A percentile compares a stretch with the other conserved stretches of the same genome.
Evolutionary conservation across 2,329 filamentous ascomycete genomes (phyloP).

Genomic region (Paecilomyces dactylethromorphus): DNA sequence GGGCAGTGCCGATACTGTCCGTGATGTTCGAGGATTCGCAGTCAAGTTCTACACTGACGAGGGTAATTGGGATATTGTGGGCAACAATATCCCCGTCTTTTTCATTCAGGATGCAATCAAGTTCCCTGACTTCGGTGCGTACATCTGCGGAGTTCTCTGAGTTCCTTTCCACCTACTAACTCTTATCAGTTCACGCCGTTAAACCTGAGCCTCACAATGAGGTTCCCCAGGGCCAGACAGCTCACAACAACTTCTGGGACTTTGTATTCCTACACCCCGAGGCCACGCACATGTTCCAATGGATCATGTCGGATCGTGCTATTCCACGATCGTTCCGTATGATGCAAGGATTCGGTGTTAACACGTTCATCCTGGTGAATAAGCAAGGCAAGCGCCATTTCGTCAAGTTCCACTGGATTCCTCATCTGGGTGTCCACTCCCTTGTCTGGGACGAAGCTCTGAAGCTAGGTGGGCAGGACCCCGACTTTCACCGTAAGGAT

Average conservation of each 20-base stretch:
- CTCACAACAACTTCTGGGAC: conserved; percentile 74
- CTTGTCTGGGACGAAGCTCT: conserved; percentile 71
- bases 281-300: conserved; percentile 72
- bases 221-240: conserved; percentile 62
- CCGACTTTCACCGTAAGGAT: conserved; percentile 77
- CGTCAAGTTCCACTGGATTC: conserved; percentile 72
- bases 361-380: conserved; percentile 67
- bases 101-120: conserved; percentile 72
- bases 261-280: conserved; percentile 63
- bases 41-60: conserved; percentile 72
- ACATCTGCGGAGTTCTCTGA: background rate
- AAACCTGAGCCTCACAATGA: conserved; percentile 68
- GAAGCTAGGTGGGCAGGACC: conserved; percentile 67
- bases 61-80: conserved; percentile 69
- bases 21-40: conserved; percentile 77
- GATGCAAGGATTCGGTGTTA: conserved; percentile 84
- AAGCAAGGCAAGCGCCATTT: conserved; percentile 62
- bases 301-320: conserved; percentile 67
- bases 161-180: conserved; percentile 2
- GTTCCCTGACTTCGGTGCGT: conserved; percentile 57
- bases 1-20: conserved; percentile 72
- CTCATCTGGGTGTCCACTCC: conserved; percentile 67
- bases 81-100: conserved; percentile 69
- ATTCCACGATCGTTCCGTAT: conserved; percentile 72
- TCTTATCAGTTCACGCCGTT: conserved; percentile 40